Conservation (phyloP, 495 filamentous ascomycete genomes). For the Podospora didyma region DNA sequence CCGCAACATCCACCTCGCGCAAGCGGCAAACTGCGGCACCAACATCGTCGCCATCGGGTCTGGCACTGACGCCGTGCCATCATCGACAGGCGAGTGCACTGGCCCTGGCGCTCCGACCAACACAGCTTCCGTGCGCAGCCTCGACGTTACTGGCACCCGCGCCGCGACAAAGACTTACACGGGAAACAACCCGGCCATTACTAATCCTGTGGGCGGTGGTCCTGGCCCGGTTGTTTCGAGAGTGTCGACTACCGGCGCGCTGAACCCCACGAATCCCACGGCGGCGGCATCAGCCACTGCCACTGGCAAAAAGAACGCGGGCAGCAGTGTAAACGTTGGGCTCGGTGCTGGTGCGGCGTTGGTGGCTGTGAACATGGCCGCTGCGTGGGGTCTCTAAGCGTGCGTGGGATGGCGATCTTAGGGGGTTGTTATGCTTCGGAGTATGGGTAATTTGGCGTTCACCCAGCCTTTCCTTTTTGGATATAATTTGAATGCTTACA, state of each 20-base stretch:
- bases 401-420: background rate
- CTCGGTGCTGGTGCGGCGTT: background rate
- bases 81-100: constrained; percentile 6
- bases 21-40: constrained; percentile 31
- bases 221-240: constrained; percentile 11
- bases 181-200: constrained; percentile 1
- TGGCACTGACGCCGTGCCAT: constrained; percentile 13
- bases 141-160: constrained; percentile 6
- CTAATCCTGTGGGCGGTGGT: background rate
- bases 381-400: background rate
- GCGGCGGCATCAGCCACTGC: background rate
- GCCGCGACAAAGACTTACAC: constrained; percentile 10
- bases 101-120: too few species aligned
- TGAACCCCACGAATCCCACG: background rate
- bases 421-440: too few species aligned
- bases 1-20: constrained; percentile 29
- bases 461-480: too few species aligned
- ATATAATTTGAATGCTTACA: too few species aligned
- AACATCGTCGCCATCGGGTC: constrained; percentile 21
- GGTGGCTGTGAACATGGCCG: background rate
- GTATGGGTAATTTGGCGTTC: too few species aligned
- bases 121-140: too few species aligned
- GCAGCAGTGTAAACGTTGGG: background rate
- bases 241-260: background rate
- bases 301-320: background rate